Evolutionary conservation across 2,329 filamentous ascomycete species (phyloP), one percentile per base, ranked within the genome.

Genomic region (Alternaria angustiovoidea): DNA sequence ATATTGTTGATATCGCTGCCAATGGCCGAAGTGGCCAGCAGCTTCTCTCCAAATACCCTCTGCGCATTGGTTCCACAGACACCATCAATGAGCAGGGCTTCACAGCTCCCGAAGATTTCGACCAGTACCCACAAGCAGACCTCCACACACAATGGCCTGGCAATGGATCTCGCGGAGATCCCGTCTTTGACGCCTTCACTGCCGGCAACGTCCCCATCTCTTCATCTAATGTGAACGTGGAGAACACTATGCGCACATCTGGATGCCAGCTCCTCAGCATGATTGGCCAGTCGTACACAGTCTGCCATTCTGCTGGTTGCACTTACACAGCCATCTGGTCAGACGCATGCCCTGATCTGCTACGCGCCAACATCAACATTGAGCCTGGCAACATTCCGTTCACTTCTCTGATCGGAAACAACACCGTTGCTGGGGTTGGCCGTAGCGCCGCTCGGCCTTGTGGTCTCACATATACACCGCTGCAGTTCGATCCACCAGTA

Each of bases 301-400:
- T 70, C 32, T 65, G 62, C 28, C 67, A 70, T 51, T 70, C 67
- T 14, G 62, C 63, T 14, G 70, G 67, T 22, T 66, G 66, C 32
- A 64, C 67, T 5, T 65, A 71, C 28, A 65, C 68, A 5, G 59
- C 64, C 26, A 63, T 72, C 51, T 63, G 68, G 55, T 65, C 65
- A 12, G 67, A 72, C 48, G 64, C 63, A 44, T 70, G 68, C 53
- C 70, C 70, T 14, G 36, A 63, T 9, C 43, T 69, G 5, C 39
- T 71, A n/a, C 64, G 61, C 28, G 66, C 61, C 39, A 71, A 62
- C 41, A 66, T 72, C 57, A 70, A 71, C 52, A 61, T 71, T 26
- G 68, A 72, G 54, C 63, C 67, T 12, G 61, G 64, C 12, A 62
- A 63, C 47, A 54, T 64, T 4, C 65, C 67, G 9, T 68, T 68